Conservation (phyloP, 257 asterid species). For the Osmanthus fragrans region DNA sequence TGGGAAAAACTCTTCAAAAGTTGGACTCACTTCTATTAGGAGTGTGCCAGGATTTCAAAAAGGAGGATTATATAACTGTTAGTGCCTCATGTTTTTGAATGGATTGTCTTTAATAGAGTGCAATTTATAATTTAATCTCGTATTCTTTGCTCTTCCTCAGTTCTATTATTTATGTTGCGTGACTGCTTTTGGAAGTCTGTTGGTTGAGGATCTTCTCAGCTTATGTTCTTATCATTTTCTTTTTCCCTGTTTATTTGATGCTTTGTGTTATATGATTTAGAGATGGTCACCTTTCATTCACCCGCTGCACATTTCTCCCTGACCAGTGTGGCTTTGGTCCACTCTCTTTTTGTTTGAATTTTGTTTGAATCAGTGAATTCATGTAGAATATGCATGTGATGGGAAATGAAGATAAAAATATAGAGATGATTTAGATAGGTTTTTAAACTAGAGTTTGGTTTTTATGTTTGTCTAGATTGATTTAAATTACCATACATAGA, state of each 20-base stretch:
- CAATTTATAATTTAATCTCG: not conserved
- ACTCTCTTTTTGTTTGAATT: not conserved
- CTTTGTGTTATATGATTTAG: slow-evolving; percentile 1
- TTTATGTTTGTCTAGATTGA: not conserved
- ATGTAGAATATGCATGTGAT: slow-evolving; percentile 13
- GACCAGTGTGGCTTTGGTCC: not conserved
- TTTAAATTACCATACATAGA: too few species aligned
- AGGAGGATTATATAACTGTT: slow-evolving; percentile 80
- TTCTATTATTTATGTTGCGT: not conserved
- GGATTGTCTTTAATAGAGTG: slow-evolving; percentile 3
- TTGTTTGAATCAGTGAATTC: slow-evolving; percentile 1
- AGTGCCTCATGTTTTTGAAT: slow-evolving; percentile 43
- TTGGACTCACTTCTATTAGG: slow-evolving; percentile 85
- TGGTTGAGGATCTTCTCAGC: not conserved
- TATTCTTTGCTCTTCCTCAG: not conserved
- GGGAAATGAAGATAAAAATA: not conserved
- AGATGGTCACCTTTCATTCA: not conserved
- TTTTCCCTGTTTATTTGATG: slow-evolving; percentile 11
- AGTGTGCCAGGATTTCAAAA: slow-evolving; percentile 91
- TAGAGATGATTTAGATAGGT: not conserved
- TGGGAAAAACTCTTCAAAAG: slow-evolving; percentile 95
- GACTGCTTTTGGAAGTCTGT: not conserved
- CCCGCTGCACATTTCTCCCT: not conserved
- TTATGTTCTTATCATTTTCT: slow-evolving; percentile 1
- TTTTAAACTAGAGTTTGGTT: not conserved